A percentile compares a stretch with the other conserved stretches of the same genome.
Conservation (phyloP, 768 basidiomycete genomes). For the Pleurotus giganteus region DNA sequence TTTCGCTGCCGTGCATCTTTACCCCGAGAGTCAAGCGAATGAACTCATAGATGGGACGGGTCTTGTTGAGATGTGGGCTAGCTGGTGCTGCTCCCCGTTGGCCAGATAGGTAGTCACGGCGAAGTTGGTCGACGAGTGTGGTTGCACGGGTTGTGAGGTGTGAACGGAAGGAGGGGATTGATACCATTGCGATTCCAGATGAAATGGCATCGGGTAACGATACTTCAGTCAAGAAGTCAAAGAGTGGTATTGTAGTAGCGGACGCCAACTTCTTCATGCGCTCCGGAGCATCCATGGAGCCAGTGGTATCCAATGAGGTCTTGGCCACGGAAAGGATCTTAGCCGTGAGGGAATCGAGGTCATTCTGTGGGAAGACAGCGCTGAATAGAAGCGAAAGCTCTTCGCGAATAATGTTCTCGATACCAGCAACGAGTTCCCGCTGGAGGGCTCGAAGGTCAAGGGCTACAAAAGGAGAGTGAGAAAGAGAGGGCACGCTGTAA, state of each 20-base stretch:
- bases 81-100: conserved; percentile 63
- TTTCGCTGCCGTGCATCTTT: conserved; percentile 76
- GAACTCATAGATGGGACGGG: conserved; percentile 66
- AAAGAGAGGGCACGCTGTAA: conserved; percentile 4
- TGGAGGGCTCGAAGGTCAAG: conserved; percentile 79
- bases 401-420: conserved; percentile 45
- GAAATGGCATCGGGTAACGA: conserved; percentile 29
- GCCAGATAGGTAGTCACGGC: conserved; percentile 57
- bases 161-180: conserved; percentile 50
- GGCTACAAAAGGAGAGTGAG: conserved; percentile 34
- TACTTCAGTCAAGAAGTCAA: conserved; percentile 41
- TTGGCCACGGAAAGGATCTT: conserved; percentile 42
- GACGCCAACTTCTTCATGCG: conserved; percentile 64
- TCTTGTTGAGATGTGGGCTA: conserved; percentile 56
- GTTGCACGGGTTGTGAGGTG: conserved; percentile 46
- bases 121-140: conserved; percentile 43
- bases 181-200: conserved; percentile 21
- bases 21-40: conserved; percentile 64
- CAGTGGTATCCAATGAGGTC: conserved; percentile 61
- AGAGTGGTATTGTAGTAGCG: conserved; percentile 49
- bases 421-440: conserved; percentile 48
- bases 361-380: conserved; percentile 26
- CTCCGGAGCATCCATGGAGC: conserved; percentile 64
- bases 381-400: conserved; percentile 47
- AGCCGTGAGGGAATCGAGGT: conserved; percentile 28